A percentile compares a stretch with the other conserved stretches of the same genome.
phyloP scores from a whole-genome alignment of 306 rosid genomes.

The Trifolium subterraneum region DNA sequence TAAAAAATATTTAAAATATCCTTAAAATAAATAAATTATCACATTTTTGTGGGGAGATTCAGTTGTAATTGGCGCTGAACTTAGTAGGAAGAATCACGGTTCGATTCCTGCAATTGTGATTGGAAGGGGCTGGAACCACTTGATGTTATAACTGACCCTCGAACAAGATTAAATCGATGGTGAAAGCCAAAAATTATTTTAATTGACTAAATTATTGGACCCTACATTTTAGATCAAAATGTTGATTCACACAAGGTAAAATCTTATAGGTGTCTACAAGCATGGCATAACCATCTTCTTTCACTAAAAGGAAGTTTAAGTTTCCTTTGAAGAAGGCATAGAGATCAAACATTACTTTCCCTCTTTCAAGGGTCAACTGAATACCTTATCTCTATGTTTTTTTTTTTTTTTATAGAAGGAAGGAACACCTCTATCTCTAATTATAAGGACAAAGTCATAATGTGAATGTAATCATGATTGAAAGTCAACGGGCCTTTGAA shows the following conservation, averaged over 20 bases:
- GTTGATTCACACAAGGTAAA: neutral
- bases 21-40: no score
- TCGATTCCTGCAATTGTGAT: no score
- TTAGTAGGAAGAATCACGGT: no score
- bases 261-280: no score
- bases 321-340: neutral
- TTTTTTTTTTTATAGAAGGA: no score
- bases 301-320: neutral
- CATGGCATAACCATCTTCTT: neutral
- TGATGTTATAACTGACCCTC: no score
- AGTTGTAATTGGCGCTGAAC: no score
- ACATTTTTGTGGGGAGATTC: no score
- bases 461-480: neutral
- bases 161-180: no score
- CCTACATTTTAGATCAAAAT: neutral
- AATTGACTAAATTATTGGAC: neutral
- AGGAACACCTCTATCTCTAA: neutral
- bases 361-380: conserved; percentile 5
- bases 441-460: conserved; percentile 1
- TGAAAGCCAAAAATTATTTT: neutral
- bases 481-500: neutral
- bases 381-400: neutral
- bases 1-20: no score
- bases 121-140: no score
- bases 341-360: neutral